Evolutionary conservation across 2,329 filamentous ascomycete genomes (phyloP).

Genomic region (Aureobasidium uvarum): DNA sequence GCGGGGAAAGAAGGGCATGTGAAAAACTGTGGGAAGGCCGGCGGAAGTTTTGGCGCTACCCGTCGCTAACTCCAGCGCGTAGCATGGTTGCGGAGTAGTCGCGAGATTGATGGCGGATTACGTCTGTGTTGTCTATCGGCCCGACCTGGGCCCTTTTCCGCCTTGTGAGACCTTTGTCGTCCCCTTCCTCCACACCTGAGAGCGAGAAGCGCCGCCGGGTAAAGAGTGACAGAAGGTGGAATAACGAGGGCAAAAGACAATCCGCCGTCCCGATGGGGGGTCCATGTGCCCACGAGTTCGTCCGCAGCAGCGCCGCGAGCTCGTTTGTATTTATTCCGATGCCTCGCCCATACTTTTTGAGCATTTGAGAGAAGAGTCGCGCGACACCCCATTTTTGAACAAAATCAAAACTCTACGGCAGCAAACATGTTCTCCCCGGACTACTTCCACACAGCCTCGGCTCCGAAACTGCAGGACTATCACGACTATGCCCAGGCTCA

Average conservation of each 20-base stretch:
- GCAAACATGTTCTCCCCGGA: constrained; percentile 19
- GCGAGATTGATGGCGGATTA: constrained; percentile 14
- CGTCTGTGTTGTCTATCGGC: constrained; percentile 12
- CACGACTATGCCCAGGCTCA: constrained; percentile 20
- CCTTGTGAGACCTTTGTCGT: constrained; percentile 2
- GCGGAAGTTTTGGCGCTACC: constrained; percentile 20
- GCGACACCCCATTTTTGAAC: background rate
- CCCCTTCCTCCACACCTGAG: constrained; percentile 13
- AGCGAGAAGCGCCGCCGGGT: constrained; percentile 16
- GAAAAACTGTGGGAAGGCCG: constrained; percentile 7
- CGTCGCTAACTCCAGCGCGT: background rate
- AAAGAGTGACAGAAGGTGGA: constrained; percentile 13
- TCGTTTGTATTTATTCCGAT: constrained; percentile 23
- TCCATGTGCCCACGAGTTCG: constrained; percentile 14
- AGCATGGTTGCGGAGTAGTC: background rate
- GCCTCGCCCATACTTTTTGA: constrained; percentile 10
- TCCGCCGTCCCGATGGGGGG: constrained; percentile 14
- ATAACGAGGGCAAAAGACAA: background rate
- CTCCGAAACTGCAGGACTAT: background rate
- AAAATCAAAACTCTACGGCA: background rate
- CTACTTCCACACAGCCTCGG: constrained; percentile 16
- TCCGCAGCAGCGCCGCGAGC: constrained; percentile 22
- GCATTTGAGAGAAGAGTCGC: background rate
- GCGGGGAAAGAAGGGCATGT: constrained; percentile 1
- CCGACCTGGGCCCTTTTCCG: constrained; percentile 19